Evolutionary conservation across 2,329 filamentous ascomycete genomes (phyloP).

Genomic region (Talaromyces amestolkiae): DNA sequence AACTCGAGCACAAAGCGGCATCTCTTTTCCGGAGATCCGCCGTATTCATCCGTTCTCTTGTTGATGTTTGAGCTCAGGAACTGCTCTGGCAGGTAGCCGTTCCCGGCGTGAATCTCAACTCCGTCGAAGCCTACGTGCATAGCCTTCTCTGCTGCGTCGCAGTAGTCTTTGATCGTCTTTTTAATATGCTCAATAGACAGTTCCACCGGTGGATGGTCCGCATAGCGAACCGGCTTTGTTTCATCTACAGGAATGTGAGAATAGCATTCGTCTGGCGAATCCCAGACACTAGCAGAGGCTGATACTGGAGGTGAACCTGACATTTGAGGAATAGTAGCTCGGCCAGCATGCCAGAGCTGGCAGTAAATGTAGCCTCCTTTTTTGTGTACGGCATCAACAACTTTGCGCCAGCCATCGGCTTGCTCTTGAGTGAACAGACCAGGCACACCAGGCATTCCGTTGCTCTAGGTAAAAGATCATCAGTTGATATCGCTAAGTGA

Average conservation of each 20-base stretch:
- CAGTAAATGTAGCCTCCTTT: constrained; percentile 50
- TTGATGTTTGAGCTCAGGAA: constrained; percentile 53
- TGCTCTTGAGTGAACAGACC: constrained; percentile 41
- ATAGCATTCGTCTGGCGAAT: constrained; percentile 45
- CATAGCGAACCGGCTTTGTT: constrained; percentile 38
- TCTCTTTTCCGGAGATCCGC: constrained; percentile 52
- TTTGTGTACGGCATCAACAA: constrained; percentile 52
- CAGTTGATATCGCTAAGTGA: background rate
- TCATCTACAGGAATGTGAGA: constrained; percentile 39
- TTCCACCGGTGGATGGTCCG: constrained; percentile 45
- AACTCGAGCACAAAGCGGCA: constrained; percentile 57
- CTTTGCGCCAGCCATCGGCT: constrained; percentile 50
- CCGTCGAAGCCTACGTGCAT: constrained; percentile 57
- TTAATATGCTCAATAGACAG: constrained; percentile 48
- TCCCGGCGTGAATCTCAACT: constrained; percentile 51
- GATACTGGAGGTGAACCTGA: constrained; percentile 39
- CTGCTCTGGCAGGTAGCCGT: constrained; percentile 55
- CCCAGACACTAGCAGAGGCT: constrained; percentile 47
- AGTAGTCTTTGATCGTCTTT: constrained; percentile 46
- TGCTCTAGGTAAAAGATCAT: constrained; percentile 29
- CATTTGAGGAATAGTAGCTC: constrained; percentile 44
- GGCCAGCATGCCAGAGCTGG: constrained; percentile 48
- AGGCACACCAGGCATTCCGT: constrained; percentile 39
- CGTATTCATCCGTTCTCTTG: constrained; percentile 51
- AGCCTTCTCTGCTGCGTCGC: constrained; percentile 48